Evolutionary conservation across 139 green algal species (phyloP).

Genomic region (Eudorina sp.): DNA sequence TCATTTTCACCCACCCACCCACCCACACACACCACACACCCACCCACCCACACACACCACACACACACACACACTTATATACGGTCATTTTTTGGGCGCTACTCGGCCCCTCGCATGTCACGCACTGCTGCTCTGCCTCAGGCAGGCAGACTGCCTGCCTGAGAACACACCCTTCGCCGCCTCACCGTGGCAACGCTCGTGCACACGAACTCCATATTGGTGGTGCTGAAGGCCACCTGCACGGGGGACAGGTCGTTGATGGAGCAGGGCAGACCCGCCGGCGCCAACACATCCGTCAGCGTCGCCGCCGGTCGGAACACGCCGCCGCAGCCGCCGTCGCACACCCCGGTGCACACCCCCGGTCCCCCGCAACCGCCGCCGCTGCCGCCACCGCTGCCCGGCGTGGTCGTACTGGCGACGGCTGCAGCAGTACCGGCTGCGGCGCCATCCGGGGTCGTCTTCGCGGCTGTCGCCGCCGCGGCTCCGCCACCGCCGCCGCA

Average conservation of each 20-base stretch:
- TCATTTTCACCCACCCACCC: no score
- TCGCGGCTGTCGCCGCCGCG: not conserved
- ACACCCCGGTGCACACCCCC: not conserved
- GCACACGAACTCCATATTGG: not conserved
- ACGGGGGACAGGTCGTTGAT: not conserved
- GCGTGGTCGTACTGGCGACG: no score
- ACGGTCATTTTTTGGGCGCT: no score
- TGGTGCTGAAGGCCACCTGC: conserved; percentile 4
- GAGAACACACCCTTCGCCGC: no score
- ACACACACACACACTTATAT: no score
- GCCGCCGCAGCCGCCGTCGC: not conserved
- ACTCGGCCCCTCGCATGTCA: no score
- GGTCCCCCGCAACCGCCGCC: no score
- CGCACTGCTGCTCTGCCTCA: no score
- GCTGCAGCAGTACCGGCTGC: not conserved
- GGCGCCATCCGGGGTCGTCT: not conserved
- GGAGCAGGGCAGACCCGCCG: not conserved
- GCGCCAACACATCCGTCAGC: not conserved
- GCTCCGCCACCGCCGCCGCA: not conserved
- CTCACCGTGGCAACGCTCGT: not conserved
- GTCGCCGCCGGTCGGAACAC: not conserved
- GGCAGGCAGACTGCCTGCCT: no score
- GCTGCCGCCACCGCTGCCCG: no score
- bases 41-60: no score
- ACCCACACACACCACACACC: no score